phyloP scores from a whole-genome alignment of 1,284 basidiomycete genomes.

The Leccinum colubrinum region DNA sequence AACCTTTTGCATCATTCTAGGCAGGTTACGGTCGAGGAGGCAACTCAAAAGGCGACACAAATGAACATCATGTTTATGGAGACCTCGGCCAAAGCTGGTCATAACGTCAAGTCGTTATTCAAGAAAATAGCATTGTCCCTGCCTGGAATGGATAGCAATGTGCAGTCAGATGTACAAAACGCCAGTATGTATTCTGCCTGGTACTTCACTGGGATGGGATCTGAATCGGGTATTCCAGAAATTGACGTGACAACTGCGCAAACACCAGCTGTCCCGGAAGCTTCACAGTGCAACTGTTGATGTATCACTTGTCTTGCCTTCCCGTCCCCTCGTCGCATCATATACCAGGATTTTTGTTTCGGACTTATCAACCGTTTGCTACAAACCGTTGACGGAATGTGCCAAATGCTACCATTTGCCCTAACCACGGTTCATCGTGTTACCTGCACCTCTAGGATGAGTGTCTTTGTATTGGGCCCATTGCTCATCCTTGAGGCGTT shows the following conservation, averaged over 20 bases:
- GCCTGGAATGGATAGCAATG: slow-evolving; percentile 92
- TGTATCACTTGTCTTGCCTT: slow-evolving; percentile 1
- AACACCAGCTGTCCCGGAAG: slow-evolving; percentile 67
- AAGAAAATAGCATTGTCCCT: slow-evolving; percentile 99
- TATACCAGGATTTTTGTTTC: slow-evolving; percentile 32
- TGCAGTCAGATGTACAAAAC: slow-evolving; percentile 65
- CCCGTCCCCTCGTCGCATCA: slow-evolving; percentile 16
- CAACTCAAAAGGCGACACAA: slow-evolving; percentile 91
- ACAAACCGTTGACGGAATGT: slow-evolving; percentile 8
- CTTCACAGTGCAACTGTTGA: slow-evolving; percentile 75
- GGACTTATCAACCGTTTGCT: slow-evolving; percentile 14
- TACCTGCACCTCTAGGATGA: slow-evolving; percentile 83
- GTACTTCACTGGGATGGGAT: neutral
- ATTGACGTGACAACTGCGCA: slow-evolving; percentile 77
- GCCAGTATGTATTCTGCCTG: slow-evolving; percentile 52
- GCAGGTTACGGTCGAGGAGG: slow-evolving; percentile 98
- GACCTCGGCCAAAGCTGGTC: slow-evolving; percentile 98
- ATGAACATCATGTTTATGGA: slow-evolving; percentile 99
- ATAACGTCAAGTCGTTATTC: slow-evolving; percentile 98
- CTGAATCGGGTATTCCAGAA: slow-evolving; percentile 45
- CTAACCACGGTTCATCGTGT: slow-evolving; percentile 92
- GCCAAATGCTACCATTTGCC: slow-evolving; percentile 8
- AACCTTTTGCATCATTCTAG: slow-evolving; percentile 40
- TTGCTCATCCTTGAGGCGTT: slow-evolving; percentile 79
- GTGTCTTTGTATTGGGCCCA: slow-evolving; percentile 86